Percentiles rank a stretch among this genome's conserved stretches.
These are phyloP conservation scores for Terana coerulea DNA, from an alignment of 768 basidiomycete species.

Conservation along the genomic window DNA sequence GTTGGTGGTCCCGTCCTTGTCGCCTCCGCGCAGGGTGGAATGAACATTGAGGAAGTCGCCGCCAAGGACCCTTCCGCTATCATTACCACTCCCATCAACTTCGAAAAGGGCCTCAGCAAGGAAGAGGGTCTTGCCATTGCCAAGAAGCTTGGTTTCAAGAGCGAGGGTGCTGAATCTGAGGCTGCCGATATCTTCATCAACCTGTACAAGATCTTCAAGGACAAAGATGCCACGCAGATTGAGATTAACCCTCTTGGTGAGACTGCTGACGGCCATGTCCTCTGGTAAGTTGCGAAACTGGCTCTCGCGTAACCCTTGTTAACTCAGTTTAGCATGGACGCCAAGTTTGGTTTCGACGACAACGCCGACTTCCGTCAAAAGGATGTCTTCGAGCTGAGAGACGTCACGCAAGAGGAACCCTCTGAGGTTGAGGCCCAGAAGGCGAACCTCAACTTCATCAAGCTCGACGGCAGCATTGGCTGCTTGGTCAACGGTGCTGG, in stretches of 20 bases:
- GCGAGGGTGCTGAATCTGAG: constrained; percentile 64
- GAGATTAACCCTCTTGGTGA: constrained; percentile 99
- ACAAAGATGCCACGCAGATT: constrained; percentile 98
- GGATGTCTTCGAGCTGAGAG: constrained; percentile 85
- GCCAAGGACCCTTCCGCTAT: constrained; percentile 93
- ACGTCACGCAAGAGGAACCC: constrained; percentile 92
- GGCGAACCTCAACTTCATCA: constrained; percentile 96
- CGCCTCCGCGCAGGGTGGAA: constrained; percentile 91
- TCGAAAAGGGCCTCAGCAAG: constrained; percentile 74
- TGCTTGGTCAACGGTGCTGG: constrained; percentile 99
- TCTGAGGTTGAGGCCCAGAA: constrained; percentile 98
- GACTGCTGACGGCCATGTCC: constrained; percentile 84
- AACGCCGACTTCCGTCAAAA: constrained; percentile 98
- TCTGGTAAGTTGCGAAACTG: constrained; percentile 59
- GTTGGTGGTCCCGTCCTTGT: constrained; percentile 90
- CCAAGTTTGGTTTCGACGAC: constrained; percentile 99
- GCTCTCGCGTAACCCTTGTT: not conserved
- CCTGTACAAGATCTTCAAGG: constrained; percentile 95
- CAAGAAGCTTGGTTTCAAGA: constrained; percentile 86
- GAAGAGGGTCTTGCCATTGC: constrained; percentile 73
- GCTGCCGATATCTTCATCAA: constrained; percentile 94
- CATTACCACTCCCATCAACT: constrained; percentile 91
- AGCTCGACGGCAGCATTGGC: constrained; percentile 95
- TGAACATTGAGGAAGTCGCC: constrained; percentile 99
- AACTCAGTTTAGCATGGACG: constrained; percentile 81